Conservation (phyloP, 441 rosid genomes). For the Euphorbia corollata region DNA sequence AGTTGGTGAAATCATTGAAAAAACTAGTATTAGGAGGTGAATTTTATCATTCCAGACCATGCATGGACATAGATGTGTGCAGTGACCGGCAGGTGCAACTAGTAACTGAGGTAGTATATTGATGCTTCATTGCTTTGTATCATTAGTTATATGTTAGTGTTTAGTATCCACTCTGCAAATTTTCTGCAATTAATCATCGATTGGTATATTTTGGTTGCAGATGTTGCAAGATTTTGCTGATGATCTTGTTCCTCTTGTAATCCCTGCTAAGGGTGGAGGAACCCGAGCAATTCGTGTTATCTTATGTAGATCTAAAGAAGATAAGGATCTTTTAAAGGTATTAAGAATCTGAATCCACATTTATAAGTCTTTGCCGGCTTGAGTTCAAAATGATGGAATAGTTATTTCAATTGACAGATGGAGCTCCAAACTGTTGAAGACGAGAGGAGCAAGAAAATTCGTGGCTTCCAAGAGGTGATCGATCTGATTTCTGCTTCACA, state of each 20-base stretch:
- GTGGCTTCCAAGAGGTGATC: constrained; percentile 87
- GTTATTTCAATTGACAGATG: constrained; percentile 39
- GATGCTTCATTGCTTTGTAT: constrained; percentile 16
- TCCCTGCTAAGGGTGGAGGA: constrained; percentile 68
- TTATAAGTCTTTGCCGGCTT: constrained; percentile 6
- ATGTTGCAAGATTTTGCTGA: constrained; percentile 53
- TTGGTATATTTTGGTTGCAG: constrained; percentile 30
- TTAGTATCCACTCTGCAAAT: not conserved
- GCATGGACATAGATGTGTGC: constrained; percentile 69
- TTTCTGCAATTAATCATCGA: constrained; percentile 12
- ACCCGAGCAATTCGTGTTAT: constrained; percentile 61
- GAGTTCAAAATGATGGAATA: constrained; percentile 6
- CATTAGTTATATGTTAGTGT: constrained; percentile 5
- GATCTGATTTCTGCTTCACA: constrained; percentile 78
- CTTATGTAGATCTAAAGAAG: constrained; percentile 61
- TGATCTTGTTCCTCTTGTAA: constrained; percentile 57
- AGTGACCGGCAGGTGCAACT: constrained; percentile 78
- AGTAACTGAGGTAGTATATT: constrained; percentile 47
- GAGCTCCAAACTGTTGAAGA: constrained; percentile 56
- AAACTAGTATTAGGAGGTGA: constrained; percentile 54
- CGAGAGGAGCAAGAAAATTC: constrained; percentile 52
- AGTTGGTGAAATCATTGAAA: constrained; percentile 48
- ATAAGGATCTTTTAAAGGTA: constrained; percentile 61
- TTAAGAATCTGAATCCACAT: constrained; percentile 15
- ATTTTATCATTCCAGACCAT: constrained; percentile 58